phyloP scores from a whole-genome alignment of 2,329 filamentous ascomycete species.

The Trichoderma citrinoviride region DNA sequence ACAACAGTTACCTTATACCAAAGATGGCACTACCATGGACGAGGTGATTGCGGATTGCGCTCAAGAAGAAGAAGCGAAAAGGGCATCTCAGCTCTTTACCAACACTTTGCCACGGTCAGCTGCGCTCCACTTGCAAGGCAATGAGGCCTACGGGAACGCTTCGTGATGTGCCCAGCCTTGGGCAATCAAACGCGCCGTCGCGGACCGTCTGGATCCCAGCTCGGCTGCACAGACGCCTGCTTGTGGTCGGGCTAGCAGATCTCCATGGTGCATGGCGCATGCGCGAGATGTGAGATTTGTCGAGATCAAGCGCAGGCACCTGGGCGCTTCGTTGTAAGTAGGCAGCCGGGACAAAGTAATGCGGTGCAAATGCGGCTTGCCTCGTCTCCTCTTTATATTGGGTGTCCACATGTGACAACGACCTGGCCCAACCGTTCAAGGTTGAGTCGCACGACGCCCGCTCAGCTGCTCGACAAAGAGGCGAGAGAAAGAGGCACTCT shows the following conservation, averaged over 20 bases:
- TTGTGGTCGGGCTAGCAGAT: constrained; percentile 10
- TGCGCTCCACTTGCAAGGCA: background rate
- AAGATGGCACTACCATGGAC: background rate
- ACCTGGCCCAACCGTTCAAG: background rate
- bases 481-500: background rate
- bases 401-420: background rate
- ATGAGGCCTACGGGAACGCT: background rate
- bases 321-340: background rate
- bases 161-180: background rate
- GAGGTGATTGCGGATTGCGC: background rate
- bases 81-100: background rate
- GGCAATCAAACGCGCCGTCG: background rate
- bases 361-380: background rate
- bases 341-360: background rate
- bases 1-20: background rate
- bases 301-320: background rate
- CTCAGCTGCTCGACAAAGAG: background rate
- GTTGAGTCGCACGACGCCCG: background rate
- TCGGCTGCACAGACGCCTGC: constrained; percentile 14
- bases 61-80: background rate
- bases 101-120: background rate
- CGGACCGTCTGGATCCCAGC: constrained; percentile 6
- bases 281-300: background rate
- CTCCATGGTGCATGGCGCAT: constrained; percentile 8
- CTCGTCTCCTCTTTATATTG: background rate